Evolutionary conservation across 805 yeast genomes (phyloP).

Genomic region (Barnettozyma salicaria): DNA sequence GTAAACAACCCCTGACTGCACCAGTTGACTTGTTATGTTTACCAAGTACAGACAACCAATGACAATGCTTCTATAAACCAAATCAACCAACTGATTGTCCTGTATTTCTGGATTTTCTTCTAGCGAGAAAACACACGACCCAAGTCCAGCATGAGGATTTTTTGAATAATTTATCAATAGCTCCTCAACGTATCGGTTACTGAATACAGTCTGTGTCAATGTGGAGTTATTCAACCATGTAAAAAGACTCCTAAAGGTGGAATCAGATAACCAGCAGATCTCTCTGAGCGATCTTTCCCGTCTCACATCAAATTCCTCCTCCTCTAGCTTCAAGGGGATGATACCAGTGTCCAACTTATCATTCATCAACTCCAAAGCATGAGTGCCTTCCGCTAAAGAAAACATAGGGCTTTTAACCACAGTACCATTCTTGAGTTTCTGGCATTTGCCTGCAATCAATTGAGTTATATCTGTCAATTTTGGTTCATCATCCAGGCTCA

Average conservation of each 20-base stretch:
- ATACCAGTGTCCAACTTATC: slow-evolving; percentile 72
- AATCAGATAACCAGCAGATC: slow-evolving; percentile 47
- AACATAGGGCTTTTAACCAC: slow-evolving; percentile 57
- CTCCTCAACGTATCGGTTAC: slow-evolving; percentile 67
- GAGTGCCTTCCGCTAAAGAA: slow-evolving; percentile 74
- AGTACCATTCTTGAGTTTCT: slow-evolving; percentile 40
- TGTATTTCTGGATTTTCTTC: slow-evolving; percentile 4
- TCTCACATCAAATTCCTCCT: slow-evolving; percentile 41
- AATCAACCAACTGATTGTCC: slow-evolving; percentile 34
- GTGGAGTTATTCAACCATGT: slow-evolving; percentile 76
- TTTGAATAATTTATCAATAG: slow-evolving; percentile 38
- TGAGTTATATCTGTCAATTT: slow-evolving; percentile 45
- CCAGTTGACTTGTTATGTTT: slow-evolving; percentile 40
- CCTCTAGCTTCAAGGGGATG: slow-evolving; percentile 40
- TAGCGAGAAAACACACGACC: slow-evolving; percentile 6
- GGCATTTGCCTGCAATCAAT: slow-evolving; percentile 37
- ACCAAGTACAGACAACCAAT: slow-evolving; percentile 51
- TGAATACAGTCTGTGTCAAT: slow-evolving; percentile 67
- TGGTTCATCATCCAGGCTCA: slow-evolving; percentile 1
- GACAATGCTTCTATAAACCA: slow-evolving; percentile 44
- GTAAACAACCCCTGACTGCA: slow-evolving; percentile 51
- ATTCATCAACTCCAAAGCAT: slow-evolving; percentile 77
- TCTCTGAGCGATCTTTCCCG: slow-evolving; percentile 32
- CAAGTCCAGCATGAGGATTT: slow-evolving; percentile 15
- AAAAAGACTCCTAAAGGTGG: slow-evolving; percentile 47